Evolutionary conservation across 2,329 filamentous ascomycete species (phyloP), one percentile per base, ranked within the genome.

Genomic region (Fusarium sarcochroum): DNA sequence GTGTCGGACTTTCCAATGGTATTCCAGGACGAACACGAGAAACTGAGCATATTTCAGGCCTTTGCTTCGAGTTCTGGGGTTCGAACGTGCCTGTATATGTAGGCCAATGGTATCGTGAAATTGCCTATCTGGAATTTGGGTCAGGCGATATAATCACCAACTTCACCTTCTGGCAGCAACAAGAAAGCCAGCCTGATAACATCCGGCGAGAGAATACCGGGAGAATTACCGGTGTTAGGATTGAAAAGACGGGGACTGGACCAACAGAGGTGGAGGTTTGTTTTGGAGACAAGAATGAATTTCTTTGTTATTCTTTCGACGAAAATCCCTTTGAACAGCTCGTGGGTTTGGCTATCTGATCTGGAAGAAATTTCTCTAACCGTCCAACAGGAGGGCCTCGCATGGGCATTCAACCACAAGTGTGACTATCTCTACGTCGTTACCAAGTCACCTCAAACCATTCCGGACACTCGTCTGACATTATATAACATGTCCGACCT

Each of bases 41-140:
- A 0, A 11, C 14, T 6, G 3, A 37, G 3, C 20, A 64, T 1
- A 13, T 66, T 8, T 45, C 59, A 13, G 63, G 63, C 1, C 32
- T 66, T 10, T 38, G 41, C 25, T 52, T 66, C n/a, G 54, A 64
- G 3, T 66, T 55, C 13, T 49, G 49, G 59, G 37, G 35, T 5
- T 15, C 20, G 2, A 38, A 10, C 0, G 4, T 21, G 3, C 27
- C 54, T 1, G 3, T 41, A 2, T 66, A 55, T n/a, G 10, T 55
- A 10, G 59, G 63, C 1, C 63, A 66, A 14, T 66, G 59, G 63
- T 51, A 37, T 6, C 2, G 15, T 2, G 54, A 64, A 18, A 37
- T 51, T 23, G 13, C 6, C 0, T 20, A 41, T 21, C 15, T 63
- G 1, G 6, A 41, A 6, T 0, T 65, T 13, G 1, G 25, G 9